A percentile compares a stretch with the other conserved stretches of the same genome.
Conservation (phyloP, 768 basidiomycete species). For the Leccinum incarnatum region DNA sequence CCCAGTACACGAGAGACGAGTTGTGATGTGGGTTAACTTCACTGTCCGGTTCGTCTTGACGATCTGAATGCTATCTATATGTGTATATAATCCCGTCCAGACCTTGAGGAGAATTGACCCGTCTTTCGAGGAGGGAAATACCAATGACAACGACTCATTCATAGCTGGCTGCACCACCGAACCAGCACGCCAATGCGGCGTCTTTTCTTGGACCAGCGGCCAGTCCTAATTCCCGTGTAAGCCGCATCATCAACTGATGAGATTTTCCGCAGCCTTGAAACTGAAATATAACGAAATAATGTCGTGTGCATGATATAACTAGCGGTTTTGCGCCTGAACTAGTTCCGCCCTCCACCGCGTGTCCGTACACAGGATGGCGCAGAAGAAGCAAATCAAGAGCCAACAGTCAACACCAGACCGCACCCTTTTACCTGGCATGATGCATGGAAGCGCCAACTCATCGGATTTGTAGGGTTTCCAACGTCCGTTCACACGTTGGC, state of each 20-base stretch:
- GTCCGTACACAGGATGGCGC: not conserved
- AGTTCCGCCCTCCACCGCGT: slow-evolving; percentile 1
- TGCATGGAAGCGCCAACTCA: not conserved
- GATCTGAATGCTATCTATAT: slow-evolving; percentile 15
- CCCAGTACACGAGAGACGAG: slow-evolving; percentile 30
- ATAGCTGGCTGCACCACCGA: slow-evolving; percentile 22
- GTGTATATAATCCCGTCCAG: not conserved
- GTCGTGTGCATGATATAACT: slow-evolving; percentile 13
- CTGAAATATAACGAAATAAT: slow-evolving; percentile 6
- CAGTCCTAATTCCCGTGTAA: slow-evolving; percentile 22
- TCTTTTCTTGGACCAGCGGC: slow-evolving; percentile 7
- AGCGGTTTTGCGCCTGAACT: slow-evolving; percentile 8
- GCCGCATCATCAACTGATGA: slow-evolving; percentile 1
- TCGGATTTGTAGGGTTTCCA: slow-evolving; percentile 8
- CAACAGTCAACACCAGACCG: not conserved
- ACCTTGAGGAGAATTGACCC: not conserved
- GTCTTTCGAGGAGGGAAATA: slow-evolving; percentile 2
- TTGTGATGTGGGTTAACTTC: slow-evolving; percentile 29
- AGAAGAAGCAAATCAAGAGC: slow-evolving; percentile 3
- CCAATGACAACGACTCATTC: slow-evolving; percentile 6
- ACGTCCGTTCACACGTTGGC: slow-evolving; percentile 17
- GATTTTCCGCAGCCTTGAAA: slow-evolving; percentile 7
- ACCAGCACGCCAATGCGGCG: slow-evolving; percentile 8
- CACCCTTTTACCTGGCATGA: not conserved
- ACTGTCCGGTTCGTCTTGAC: slow-evolving; percentile 13